Evolutionary conservation across 2,329 filamentous ascomycete genomes (phyloP), one percentile per base, ranked within the genome.

Genomic region (Biscogniauxia mediterranea): DNA sequence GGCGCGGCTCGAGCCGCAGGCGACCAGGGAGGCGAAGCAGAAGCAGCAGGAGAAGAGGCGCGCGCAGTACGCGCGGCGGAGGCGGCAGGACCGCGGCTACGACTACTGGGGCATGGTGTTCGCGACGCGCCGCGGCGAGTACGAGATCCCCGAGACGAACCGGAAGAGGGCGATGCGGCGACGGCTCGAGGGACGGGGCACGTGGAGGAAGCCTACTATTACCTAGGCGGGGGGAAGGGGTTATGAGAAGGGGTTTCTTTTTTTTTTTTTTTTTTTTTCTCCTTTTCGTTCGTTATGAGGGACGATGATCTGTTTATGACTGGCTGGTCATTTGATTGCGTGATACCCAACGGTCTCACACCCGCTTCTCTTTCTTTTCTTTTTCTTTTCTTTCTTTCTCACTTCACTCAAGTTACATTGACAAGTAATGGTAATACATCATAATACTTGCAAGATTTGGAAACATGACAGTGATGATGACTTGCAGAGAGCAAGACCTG

Each of bases 81-180:
- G 64, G 17, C 70, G 64, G 17, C 70, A 71, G 54, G 76, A 78
- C 56, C 64, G 71, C 49, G 70, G 67, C 0, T 79, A 76, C 60
- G 77, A 79, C 60, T 79, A 78, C 55, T 79, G 77, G 77, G 77
- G 71, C 21, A 71, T 68, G 42, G 70, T 79, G 28, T 70, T 73
- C 56, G 64, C 68, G 51, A 71, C 74, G 61, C 63, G 73, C 25
- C 61, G 59, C 11, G 61, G 63, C 61, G 66, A 68, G 50, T 77
- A 78, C 54, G 70, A 74, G 63, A 78, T 79, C 38, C 76, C 77
- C 0, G 74, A 75, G 26, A 61, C 73, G 60, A 79, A 79, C 56
- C 64, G 72, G 28, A 70, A 66, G 60, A 64, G 55, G 54, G 62
- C 66, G 2, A 60, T 64, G n/a, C 56, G 57, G 56, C 55, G 61